Percentiles rank a stretch among this genome's conserved stretches.
These are phyloP conservation scores for Blumeria graminis DNA, from an alignment of 2,329 filamentous ascomycete genomes.

Conservation along the genomic window DNA sequence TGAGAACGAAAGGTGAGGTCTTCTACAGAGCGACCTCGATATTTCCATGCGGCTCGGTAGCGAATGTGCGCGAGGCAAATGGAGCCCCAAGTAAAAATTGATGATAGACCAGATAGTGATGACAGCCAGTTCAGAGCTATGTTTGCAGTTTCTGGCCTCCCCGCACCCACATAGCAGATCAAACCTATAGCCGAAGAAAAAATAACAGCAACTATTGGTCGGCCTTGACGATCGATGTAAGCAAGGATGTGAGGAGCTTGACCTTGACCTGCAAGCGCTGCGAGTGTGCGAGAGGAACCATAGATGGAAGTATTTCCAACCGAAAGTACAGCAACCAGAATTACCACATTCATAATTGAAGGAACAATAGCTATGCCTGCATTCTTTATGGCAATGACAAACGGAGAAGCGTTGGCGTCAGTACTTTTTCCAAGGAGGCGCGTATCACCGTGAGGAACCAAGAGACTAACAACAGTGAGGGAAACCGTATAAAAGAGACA, in stretches of 20 bases:
- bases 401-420: conserved; percentile 51
- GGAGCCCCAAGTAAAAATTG: conserved; percentile 57
- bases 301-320: conserved; percentile 86
- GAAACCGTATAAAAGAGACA: conserved; percentile 74
- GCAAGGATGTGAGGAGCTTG: conserved; percentile 56
- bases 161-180: conserved; percentile 52
- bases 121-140: conserved; percentile 60
- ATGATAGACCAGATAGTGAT: conserved; percentile 46
- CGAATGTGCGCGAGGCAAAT: conserved; percentile 85
- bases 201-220: conserved; percentile 50
- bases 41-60: conserved; percentile 60
- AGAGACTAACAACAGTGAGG: conserved; percentile 53
- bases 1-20: conserved; percentile 68
- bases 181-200: conserved; percentile 45
- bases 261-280: conserved; percentile 67
- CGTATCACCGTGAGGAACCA: conserved; percentile 49
- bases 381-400: conserved; percentile 76
- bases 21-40: conserved; percentile 41
- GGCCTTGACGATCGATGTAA: conserved; percentile 64
- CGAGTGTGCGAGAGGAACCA: conserved; percentile 71
- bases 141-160: conserved; percentile 21
- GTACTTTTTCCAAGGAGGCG: conserved; percentile 30
- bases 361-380: conserved; percentile 62
- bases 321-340: conserved; percentile 70
- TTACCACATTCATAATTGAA: conserved; percentile 85